Evolutionary conservation across 2,329 filamentous ascomycete species (phyloP).

Genomic region (Alternaria gansuensis): DNA sequence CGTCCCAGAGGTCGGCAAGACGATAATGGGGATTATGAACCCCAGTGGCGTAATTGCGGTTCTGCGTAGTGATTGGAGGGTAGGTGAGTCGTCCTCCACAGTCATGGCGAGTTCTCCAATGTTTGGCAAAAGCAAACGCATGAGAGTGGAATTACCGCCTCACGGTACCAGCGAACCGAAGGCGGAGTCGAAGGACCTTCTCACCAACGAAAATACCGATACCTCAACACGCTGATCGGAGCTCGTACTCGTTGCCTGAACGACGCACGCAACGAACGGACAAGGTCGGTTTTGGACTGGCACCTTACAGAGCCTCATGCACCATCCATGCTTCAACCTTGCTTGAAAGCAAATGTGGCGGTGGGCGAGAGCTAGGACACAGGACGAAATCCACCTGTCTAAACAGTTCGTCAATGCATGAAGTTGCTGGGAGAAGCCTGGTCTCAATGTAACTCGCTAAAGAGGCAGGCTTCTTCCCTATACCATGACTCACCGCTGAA

Average conservation of each 20-base stretch:
- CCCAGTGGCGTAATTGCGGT: slow-evolving; percentile 6
- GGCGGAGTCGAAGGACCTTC: slow-evolving; percentile 15
- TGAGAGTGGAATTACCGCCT: slow-evolving; percentile 16
- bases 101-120: slow-evolving; percentile 1
- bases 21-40: slow-evolving; percentile 8
- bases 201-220: slow-evolving; percentile 14
- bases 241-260: slow-evolving; percentile 27
- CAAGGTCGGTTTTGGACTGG: slow-evolving; percentile 15
- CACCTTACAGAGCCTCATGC: slow-evolving; percentile 23
- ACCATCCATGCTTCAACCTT: slow-evolving; percentile 25
- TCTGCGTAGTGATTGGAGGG: slow-evolving; percentile 18
- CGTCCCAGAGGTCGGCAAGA: slow-evolving; percentile 16
- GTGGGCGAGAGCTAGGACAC: slow-evolving; percentile 34
- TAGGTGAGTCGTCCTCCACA: slow-evolving; percentile 8
- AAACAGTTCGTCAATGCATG: slow-evolving; percentile 34
- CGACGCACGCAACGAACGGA: slow-evolving; percentile 8
- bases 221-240: slow-evolving; percentile 8
- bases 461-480: slow-evolving; percentile 25
- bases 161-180: slow-evolving; percentile 13
- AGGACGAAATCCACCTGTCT: slow-evolving; percentile 26
- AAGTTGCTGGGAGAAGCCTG: slow-evolving; percentile 27
- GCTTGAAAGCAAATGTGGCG: slow-evolving; percentile 25
- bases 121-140: slow-evolving; percentile 17
- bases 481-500: slow-evolving; percentile 35
- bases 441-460: slow-evolving; percentile 31